Evolutionary conservation across 129 eudicot genomes (phyloP).

Genomic region (Artemisia argyi): DNA sequence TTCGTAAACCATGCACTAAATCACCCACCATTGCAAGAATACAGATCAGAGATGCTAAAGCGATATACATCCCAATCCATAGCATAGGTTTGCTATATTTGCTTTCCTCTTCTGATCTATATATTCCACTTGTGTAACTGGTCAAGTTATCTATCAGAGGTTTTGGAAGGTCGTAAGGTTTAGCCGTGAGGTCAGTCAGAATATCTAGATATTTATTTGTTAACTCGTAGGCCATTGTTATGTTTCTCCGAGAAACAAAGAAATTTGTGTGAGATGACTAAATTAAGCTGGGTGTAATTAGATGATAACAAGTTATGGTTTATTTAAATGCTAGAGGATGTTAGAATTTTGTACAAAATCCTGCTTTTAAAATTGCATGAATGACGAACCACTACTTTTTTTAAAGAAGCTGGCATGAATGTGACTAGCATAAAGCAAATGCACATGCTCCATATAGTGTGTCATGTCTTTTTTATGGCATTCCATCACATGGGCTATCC

Average conservation of each 20-base stretch:
- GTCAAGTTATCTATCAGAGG: background rate
- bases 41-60: background rate
- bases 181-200: background rate
- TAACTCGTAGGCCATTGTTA: background rate
- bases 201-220: background rate
- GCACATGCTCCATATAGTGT: too few relatives aligned
- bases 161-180: background rate
- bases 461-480: too few relatives aligned
- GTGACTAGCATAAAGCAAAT: too few relatives aligned
- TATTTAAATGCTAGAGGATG: too few relatives aligned
- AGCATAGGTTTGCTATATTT: slow-evolving; percentile 4
- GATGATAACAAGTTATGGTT: too few relatives aligned
- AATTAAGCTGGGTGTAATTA: too few relatives aligned
- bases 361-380: too few relatives aligned
- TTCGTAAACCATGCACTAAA: slow-evolving; percentile 6
- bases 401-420: too few relatives aligned
- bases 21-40: slow-evolving; percentile 19
- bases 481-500: too few relatives aligned
- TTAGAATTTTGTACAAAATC: too few relatives aligned
- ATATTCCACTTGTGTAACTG: background rate
- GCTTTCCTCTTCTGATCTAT: background rate
- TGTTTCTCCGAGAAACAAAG: background rate
- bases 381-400: too few relatives aligned
- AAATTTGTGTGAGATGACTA: too few relatives aligned
- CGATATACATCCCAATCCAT: slow-evolving; percentile 25